Percentiles rank a stretch among this genome's conserved stretches.
Evolutionary conservation across 1,284 basidiomycete species (phyloP).

Genomic region (Pyrrhoderma lamaoense): DNA sequence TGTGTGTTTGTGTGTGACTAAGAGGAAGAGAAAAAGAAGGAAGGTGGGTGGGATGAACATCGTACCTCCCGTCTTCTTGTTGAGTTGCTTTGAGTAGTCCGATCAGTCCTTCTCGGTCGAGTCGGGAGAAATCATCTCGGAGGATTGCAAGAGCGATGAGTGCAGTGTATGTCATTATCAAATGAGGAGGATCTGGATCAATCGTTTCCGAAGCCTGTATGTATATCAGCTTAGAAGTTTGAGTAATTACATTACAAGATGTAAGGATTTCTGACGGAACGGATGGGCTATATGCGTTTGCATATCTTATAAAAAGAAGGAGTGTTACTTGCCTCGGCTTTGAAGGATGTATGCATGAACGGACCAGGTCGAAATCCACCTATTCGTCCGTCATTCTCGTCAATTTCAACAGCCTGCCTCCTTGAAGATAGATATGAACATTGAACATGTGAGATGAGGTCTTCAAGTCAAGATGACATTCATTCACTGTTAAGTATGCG

Average conservation of each 20-base stretch:
- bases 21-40: not conserved
- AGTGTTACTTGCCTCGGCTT: not conserved
- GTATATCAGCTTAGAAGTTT: too few species aligned
- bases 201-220: slow-evolving; percentile 14
- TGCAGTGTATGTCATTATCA: slow-evolving; percentile 93
- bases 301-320: not conserved
- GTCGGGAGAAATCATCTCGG: slow-evolving; percentile 64
- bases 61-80: slow-evolving; percentile 70
- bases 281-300: not conserved
- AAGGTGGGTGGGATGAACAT: slow-evolving; percentile 2
- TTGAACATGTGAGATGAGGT: too few species aligned
- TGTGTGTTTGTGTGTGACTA: not conserved
- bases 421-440: not conserved
- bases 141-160: slow-evolving; percentile 75
- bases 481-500: too few species aligned
- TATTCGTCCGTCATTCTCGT: slow-evolving; percentile 1
- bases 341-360: slow-evolving; percentile 41
- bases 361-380: slow-evolving; percentile 32
- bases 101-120: slow-evolving; percentile 41
- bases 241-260: too few species aligned
- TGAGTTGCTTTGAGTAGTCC: not conserved
- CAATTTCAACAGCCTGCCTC: not conserved
- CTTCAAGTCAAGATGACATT: too few species aligned
- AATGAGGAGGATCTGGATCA: slow-evolving; percentile 62
- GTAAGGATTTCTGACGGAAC: too few species aligned